Percentiles rank a stretch among this genome's conserved stretches.
Conservation (phyloP, 768 basidiomycete species). For the Hericium erinaceus region DNA sequence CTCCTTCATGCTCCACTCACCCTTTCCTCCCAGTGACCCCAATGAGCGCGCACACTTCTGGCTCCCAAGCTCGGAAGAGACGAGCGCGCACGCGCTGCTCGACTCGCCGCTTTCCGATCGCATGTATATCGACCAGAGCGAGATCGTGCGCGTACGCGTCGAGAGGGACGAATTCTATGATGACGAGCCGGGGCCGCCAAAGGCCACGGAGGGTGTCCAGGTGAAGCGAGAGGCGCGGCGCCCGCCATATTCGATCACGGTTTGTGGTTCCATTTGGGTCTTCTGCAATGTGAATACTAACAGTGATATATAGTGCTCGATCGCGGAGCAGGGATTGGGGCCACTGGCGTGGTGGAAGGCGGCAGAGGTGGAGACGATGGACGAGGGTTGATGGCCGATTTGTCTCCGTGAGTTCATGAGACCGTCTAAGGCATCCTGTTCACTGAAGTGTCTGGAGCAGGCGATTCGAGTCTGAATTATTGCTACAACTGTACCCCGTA, state of each 20-base stretch:
- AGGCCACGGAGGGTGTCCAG: slow-evolving; percentile 59
- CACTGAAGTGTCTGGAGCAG: too few species aligned
- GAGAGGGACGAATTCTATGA: slow-evolving; percentile 80
- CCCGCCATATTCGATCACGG: slow-evolving; percentile 65
- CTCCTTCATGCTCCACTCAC: not conserved
- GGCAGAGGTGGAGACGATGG: slow-evolving; percentile 32
- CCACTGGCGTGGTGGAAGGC: slow-evolving; percentile 70
- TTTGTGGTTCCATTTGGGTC: slow-evolving; percentile 25
- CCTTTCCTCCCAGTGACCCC: slow-evolving; percentile 44
- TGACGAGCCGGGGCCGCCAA: slow-evolving; percentile 79
- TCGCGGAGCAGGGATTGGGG: slow-evolving; percentile 75
- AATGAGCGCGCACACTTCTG: slow-evolving; percentile 82
- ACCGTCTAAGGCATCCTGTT: too few species aligned
- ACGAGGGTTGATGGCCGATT: slow-evolving; percentile 22
- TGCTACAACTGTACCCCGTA: too few species aligned
- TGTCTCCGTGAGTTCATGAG: too few species aligned
- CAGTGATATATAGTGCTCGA: slow-evolving; percentile 49
- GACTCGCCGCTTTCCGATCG: slow-evolving; percentile 56
- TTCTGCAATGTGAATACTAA: not conserved
- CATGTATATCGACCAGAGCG: slow-evolving; percentile 76
- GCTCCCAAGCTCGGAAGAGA: slow-evolving; percentile 51
- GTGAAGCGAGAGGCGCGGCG: slow-evolving; percentile 37
- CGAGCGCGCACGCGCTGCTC: slow-evolving; percentile 51
- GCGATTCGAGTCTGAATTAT: too few species aligned
- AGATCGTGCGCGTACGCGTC: slow-evolving; percentile 68